Base-by-base conservation (phyloP, 1,139 yeast species). In the Suzukiozyma palmioleophila region DNA sequence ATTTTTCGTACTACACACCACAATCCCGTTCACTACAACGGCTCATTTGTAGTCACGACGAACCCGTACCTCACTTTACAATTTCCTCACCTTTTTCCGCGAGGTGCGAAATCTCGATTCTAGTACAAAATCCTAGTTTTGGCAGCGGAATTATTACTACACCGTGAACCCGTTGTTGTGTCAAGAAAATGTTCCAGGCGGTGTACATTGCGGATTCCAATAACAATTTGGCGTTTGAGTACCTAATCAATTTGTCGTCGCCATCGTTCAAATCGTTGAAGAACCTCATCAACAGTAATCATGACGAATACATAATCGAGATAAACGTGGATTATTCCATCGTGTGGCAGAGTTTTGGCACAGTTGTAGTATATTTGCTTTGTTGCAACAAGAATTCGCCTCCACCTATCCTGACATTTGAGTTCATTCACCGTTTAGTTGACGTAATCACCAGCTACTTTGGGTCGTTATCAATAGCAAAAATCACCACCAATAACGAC, bases 401-500 rank as follows among this genome's bases (percentile, higher is more conserved):
- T 46, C 70, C 42, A 8, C 84, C 90, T 0, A 50, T 79, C 36
- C 62, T 75, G 28, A 82, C 87, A 9, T 66, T 73, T 41, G 73
- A 73, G 26, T 81, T 86, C 49, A 61, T 82, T 18, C 62, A 68
- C 24, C 60, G 76, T 18, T 62, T 87, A 24, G 59, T 77, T 3
- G 71, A 66, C 15, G 76, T 74, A 0, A 62, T 84, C 51, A 71
- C 70, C 40, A 76, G 75, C 40, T 86, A 81, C 56, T 74, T 86
- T 44, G 79, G 82, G 2, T 53, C 69, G 1, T 54, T 85, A 28
- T 69, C 79, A 2, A 59, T 78, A 2, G 60, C 75, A 32, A 81
- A 81, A 49, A 65, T 88, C 11, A 83, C 77, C 47, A 71, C 81
- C 32, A 81, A 84, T 53, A 72, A 72, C 46, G 92, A 85, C 53